Percentiles rank a stretch among this genome's conserved stretches.
Conservation (phyloP, 2,329 filamentous ascomycete genomes). For the Cylindrodendrum hubeiense region DNA sequence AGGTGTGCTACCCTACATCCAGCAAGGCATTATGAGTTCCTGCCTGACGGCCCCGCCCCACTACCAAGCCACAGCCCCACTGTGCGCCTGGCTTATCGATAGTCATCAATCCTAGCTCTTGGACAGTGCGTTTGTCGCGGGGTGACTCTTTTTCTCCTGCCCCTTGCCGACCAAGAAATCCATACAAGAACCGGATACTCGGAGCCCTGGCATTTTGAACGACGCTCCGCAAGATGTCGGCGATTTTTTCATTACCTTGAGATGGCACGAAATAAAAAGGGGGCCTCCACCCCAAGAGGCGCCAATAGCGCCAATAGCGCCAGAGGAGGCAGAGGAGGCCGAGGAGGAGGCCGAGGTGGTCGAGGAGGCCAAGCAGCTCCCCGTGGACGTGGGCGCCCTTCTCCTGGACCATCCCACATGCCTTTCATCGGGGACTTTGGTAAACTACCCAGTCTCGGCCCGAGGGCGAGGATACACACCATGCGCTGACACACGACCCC, state of each 20-base stretch:
- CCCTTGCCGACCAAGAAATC: not conserved
- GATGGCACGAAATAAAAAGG: constrained; percentile 45
- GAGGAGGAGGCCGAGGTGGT: constrained; percentile 27
- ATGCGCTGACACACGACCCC: constrained; percentile 20
- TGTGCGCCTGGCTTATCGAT: constrained; percentile 16
- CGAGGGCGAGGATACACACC: not conserved
- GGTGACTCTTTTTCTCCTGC: constrained; percentile 26
- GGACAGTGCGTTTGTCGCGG: constrained; percentile 7
- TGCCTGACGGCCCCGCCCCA: not conserved
- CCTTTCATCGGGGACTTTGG: constrained; percentile 26
- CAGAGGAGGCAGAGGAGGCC: constrained; percentile 33
- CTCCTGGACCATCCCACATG: constrained; percentile 11
- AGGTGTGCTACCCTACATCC: constrained; percentile 2
- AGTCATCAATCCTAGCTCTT: constrained; percentile 6
- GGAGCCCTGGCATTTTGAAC: not conserved
- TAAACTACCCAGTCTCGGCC: constrained; percentile 18
- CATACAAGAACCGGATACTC: not conserved
- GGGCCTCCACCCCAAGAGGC: constrained; percentile 33
- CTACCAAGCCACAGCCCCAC: not conserved
- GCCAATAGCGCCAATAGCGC: constrained; percentile 34
- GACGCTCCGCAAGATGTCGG: constrained; percentile 27
- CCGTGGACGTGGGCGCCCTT: constrained; percentile 28
- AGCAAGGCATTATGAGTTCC: not conserved
- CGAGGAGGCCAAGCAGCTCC: constrained; percentile 32
- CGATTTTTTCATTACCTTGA: not conserved